These are phyloP conservation scores for Eucalyptus regnans DNA, from an alignment of 345 rosid genomes.

Conservation along the genomic window DNA sequence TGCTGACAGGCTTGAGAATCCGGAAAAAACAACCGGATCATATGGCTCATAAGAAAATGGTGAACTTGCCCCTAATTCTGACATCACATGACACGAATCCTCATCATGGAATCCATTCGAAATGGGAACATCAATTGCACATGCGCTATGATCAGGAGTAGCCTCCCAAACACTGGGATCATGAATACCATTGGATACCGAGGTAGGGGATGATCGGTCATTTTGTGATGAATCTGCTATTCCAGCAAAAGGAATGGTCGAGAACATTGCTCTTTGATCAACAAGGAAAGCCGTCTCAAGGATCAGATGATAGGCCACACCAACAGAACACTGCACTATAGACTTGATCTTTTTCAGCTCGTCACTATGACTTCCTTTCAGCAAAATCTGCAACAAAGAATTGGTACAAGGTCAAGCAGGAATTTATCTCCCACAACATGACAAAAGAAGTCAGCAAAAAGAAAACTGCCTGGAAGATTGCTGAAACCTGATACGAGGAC, in stretches of 20 bases:
- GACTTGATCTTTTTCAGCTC: conserved; percentile 78
- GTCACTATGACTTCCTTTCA: conserved; percentile 77
- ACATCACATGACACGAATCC: background rate
- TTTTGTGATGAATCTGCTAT: conserved; percentile 1
- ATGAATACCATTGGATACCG: conserved; percentile 5
- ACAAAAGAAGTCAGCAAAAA: background rate
- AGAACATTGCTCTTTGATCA: conserved; percentile 77
- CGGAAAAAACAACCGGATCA: conserved; percentile 63
- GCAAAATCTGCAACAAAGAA: conserved; percentile 51
- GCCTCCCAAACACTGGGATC: conserved; percentile 13
- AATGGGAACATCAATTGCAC: conserved; percentile 29
- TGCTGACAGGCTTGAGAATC: conserved; percentile 74
- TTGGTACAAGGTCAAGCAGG: background rate
- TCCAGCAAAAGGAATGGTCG: conserved; percentile 38
- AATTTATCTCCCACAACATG: background rate
- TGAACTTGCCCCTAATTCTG: conserved; percentile 17
- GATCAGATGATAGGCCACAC: conserved; percentile 68
- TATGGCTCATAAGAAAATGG: conserved; percentile 55
- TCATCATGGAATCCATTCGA: conserved; percentile 26
- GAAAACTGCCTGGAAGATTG: background rate
- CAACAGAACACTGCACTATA: conserved; percentile 59
- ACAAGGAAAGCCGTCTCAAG: conserved; percentile 90
- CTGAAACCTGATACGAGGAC: background rate
- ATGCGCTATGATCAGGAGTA: conserved; percentile 5
- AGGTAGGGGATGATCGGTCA: conserved; percentile 6